These are phyloP conservation scores for Suillus discolor DNA, from an alignment of 768 basidiomycete species.

Conservation along the genomic window DNA sequence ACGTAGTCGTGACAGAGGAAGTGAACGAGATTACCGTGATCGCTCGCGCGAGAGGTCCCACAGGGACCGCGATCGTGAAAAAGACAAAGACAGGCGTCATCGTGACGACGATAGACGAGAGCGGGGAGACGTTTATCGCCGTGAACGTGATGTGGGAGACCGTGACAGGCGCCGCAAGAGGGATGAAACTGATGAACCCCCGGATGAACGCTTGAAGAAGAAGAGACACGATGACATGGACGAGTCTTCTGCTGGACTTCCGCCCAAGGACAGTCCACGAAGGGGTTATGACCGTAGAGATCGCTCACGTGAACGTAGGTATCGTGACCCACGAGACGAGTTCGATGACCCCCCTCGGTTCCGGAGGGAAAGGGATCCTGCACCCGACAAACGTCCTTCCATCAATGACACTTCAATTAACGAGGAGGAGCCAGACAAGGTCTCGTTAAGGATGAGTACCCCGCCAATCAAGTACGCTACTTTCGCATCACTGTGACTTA, in stretches of 20 bases:
- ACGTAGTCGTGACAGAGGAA: conserved; percentile 63
- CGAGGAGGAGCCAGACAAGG: conserved; percentile 33
- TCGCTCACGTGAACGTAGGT: conserved; percentile 58
- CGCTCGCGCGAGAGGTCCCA: conserved; percentile 55
- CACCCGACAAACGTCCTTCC: conserved; percentile 41
- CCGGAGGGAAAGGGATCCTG: conserved; percentile 45
- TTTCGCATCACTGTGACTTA: conserved; percentile 12
- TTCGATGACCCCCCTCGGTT: conserved; percentile 55
- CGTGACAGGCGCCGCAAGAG: conserved; percentile 65
- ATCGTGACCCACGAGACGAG: conserved; percentile 58
- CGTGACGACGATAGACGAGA: conserved; percentile 50
- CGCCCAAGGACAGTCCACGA: conserved; percentile 53
- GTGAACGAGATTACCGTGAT: conserved; percentile 51
- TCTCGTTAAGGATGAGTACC: conserved; percentile 38
- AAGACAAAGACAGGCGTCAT: conserved; percentile 44
- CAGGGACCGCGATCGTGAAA: conserved; percentile 39
- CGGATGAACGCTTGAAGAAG: conserved; percentile 65
- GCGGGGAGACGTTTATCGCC: conserved; percentile 56
- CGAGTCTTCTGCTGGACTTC: conserved; percentile 45
- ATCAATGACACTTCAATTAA: conserved; percentile 43
- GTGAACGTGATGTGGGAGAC: conserved; percentile 55
- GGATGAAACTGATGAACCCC: conserved; percentile 58
- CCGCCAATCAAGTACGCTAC: conserved; percentile 49
- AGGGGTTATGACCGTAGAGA: conserved; percentile 47
- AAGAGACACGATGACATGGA: conserved; percentile 60